Base-by-base conservation (phyloP, 202 grass and related monocot species). In the Eragrostis tef region DNA sequence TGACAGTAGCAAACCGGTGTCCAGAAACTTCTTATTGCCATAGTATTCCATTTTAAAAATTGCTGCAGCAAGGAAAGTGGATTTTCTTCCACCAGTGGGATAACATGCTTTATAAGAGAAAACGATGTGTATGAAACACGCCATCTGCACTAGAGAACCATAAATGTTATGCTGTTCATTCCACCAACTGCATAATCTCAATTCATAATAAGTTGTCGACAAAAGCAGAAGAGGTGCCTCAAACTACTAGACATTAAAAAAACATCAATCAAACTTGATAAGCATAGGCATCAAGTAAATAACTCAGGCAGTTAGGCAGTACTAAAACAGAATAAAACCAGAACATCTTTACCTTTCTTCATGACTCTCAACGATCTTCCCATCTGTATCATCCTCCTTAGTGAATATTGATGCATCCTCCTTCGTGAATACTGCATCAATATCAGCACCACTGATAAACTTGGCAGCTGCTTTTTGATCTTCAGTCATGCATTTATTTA, bases 401-500 rank as follows among this genome's bases (percentile, higher is more conserved):
- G 29, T 31, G 29, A 31, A 31, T 31, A 31, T 31, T 31, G 2
- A 2, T 31, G 29, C 61, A 44, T 52, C 69, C 27, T 41, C 74
- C 45, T 45, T 80, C 17, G 6, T 36, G 72, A 88, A 79, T 62
- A 75, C 1, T 24, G 62, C 69, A 63, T 84, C 75, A 75, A 88
- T 88, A 75, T 84, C 86, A 79, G 68, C 53, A 62, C 44, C 61
- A 84, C 44, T 69, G 14, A 88, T 80, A 19, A 6, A 14, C 29
- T 52, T 67, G 31, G 52, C 44, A 45, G 49, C 27, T 22, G 49
- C 42, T 67, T 83, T 26, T 20, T 49, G 67, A 66, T 88, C 80
- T 45, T 84, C 42, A 15, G 21, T 29, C 81, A 88, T 84, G 69
- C 43, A 45, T 79, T 68, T 88, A 61, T 61, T 84, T 7, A 88